A percentile compares a stretch with the other conserved stretches of the same genome.
Evolutionary conservation across 352 stramenopile genomes (phyloP).

Genomic region (Phytophthora palmivora): DNA sequence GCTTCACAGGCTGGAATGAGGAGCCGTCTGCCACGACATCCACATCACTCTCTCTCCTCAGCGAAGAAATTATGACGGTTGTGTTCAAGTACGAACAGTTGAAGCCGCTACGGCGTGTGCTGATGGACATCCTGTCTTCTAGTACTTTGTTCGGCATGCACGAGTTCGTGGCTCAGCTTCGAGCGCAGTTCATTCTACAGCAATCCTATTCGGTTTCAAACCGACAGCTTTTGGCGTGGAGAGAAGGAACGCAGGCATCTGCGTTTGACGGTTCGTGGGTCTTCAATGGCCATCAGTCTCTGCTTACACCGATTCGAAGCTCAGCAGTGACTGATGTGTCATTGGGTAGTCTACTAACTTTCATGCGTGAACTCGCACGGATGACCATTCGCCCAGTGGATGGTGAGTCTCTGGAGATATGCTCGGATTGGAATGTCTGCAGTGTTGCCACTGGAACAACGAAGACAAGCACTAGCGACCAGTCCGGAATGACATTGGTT

Average conservation of each 20-base stretch:
- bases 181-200: constrained; percentile 37
- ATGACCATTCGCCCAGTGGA: constrained; percentile 34
- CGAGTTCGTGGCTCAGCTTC: constrained; percentile 45
- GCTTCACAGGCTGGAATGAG: constrained; percentile 24
- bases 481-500: constrained; percentile 37
- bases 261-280: constrained; percentile 38
- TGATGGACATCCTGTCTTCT: constrained; percentile 38
- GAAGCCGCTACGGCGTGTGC: constrained; percentile 30
- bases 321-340: constrained; percentile 21
- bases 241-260: constrained; percentile 4
- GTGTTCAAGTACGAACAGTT: constrained; percentile 47
- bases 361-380: constrained; percentile 40
- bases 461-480: not conserved
- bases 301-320: constrained; percentile 20
- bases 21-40: constrained; percentile 5
- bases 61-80: constrained; percentile 43
- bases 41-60: constrained; percentile 32
- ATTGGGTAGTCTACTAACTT: constrained; percentile 35
- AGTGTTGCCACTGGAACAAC: not conserved
- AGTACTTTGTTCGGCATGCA: constrained; percentile 48
- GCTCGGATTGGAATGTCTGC: constrained; percentile 32
- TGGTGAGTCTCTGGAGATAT: constrained; percentile 26
- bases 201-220: constrained; percentile 7
- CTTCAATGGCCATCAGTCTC: constrained; percentile 34
- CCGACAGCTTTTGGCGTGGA: constrained; percentile 1